These are phyloP conservation scores for Cladorrhinum samala DNA, from an alignment of 495 filamentous ascomycete genomes.

Conservation along the genomic window DNA sequence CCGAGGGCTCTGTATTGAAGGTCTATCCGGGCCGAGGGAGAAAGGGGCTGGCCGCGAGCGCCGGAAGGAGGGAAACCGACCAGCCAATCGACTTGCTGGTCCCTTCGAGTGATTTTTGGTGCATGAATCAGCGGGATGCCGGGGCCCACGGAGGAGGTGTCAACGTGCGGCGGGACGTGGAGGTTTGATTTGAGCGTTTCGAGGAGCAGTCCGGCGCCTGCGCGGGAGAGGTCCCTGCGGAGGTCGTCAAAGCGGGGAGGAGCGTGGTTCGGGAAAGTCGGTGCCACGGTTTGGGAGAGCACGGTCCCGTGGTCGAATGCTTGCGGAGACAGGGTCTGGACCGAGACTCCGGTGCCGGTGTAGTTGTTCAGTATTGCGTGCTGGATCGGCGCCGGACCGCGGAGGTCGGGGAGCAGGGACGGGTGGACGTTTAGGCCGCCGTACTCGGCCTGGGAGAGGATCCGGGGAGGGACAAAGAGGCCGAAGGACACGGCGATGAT, in stretches of 20 bases:
- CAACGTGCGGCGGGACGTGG: conserved; percentile 70
- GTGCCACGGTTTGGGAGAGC: conserved; percentile 51
- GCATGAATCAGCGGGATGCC: conserved; percentile 26
- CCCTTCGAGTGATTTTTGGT: conserved; percentile 31
- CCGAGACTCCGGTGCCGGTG: conserved; percentile 59
- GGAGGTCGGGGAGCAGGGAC: conserved; percentile 81
- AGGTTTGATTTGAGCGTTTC: conserved; percentile 49
- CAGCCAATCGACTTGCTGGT: conserved; percentile 26
- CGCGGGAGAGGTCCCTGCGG: conserved; percentile 35
- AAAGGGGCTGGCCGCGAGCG: too few relatives aligned
- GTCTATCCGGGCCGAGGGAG: too few relatives aligned
- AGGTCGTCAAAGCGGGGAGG: conserved; percentile 16
- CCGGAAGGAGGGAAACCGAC: background rate
- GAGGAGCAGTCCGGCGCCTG: conserved; percentile 58
- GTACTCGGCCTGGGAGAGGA: conserved; percentile 63
- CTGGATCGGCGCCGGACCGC: conserved; percentile 68
- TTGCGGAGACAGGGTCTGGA: conserved; percentile 75
- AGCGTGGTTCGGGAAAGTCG: conserved; percentile 24
- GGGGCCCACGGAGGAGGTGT: too few relatives aligned
- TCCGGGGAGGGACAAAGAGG: conserved; percentile 71
- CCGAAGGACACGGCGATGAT: conserved; percentile 97
- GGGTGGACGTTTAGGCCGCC: conserved; percentile 93
- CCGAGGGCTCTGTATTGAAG: background rate
- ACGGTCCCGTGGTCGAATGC: conserved; percentile 74
- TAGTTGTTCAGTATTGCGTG: conserved; percentile 61